Evolutionary conservation across 805 yeast species (phyloP).

Genomic region (Starmerella bombi): DNA sequence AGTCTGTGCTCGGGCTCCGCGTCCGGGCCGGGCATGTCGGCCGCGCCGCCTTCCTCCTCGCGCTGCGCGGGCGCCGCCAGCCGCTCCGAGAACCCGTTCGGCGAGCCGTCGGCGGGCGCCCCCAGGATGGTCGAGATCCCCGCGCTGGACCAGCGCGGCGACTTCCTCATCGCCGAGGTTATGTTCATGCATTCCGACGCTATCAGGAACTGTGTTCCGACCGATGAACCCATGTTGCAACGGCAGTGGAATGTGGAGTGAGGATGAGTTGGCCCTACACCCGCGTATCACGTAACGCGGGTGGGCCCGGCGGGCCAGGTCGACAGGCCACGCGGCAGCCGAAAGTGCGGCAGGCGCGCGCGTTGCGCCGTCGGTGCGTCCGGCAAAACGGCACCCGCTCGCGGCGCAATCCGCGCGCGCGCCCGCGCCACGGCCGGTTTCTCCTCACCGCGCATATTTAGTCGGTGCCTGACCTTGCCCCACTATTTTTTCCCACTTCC

Average conservation of each 20-base stretch:
- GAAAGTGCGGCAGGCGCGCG: no score
- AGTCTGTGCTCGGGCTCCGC: slow-evolving; percentile 40
- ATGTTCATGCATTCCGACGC: slow-evolving; percentile 79
- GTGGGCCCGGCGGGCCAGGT: no score
- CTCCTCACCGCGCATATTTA: no score
- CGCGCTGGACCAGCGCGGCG: slow-evolving; percentile 59
- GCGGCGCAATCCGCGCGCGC: no score
- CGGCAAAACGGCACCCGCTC: no score
- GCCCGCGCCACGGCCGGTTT: no score
- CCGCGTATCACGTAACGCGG: background rate
- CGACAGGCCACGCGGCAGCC: no score
- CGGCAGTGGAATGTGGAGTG: background rate
- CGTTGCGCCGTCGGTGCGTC: no score
- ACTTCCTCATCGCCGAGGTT: slow-evolving; percentile 79
- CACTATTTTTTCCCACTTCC: no score
- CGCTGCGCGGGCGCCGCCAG: background rate
- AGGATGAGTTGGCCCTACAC: background rate
- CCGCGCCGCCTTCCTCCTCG: background rate
- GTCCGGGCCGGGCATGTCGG: no score
- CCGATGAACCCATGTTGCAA: background rate
- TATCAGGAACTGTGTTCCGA: slow-evolving; percentile 42
- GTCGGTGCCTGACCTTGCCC: no score
- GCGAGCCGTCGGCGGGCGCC: slow-evolving; percentile 28
- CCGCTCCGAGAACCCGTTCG: background rate
- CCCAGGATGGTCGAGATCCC: slow-evolving; percentile 80